Conservation (phyloP, 345 rosid genomes). For the Linum usitatissimum region DNA sequence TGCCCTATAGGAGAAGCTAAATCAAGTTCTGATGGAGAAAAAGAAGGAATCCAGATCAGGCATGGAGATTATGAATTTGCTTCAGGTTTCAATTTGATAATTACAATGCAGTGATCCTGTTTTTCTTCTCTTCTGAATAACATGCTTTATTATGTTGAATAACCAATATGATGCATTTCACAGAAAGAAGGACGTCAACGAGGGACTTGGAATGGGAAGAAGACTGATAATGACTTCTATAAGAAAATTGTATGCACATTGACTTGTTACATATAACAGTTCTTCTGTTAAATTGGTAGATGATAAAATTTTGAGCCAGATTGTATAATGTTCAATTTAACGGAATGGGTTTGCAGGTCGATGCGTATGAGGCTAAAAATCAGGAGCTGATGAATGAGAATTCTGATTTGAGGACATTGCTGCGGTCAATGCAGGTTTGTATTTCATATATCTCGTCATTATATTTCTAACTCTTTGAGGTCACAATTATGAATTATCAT, state of each 20-base stretch:
- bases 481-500: neutral
- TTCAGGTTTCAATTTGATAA: conserved; percentile 50
- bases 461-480: neutral
- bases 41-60: conserved; percentile 97
- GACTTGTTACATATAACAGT: conserved; percentile 9
- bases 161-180: conserved; percentile 14
- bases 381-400: conserved; percentile 88
- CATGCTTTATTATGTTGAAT: conserved; percentile 5
- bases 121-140: neutral
- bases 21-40: conserved; percentile 97
- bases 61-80: conserved; percentile 97
- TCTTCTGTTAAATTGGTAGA: neutral
- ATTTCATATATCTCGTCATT: neutral
- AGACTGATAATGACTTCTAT: conserved; percentile 84
- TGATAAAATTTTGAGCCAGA: no score
- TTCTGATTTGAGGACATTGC: conserved; percentile 69
- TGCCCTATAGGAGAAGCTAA: conserved; percentile 65
- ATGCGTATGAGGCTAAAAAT: conserved; percentile 87
- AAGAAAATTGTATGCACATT: conserved; percentile 64
- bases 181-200: conserved; percentile 99
- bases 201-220: conserved; percentile 99
- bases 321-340: conserved; percentile 6
- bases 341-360: conserved; percentile 43
- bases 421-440: conserved; percentile 86
- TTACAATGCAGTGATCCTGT: neutral